Conservation (phyloP, 139 green algal genomes). For the Chlamydomonas urium region DNA sequence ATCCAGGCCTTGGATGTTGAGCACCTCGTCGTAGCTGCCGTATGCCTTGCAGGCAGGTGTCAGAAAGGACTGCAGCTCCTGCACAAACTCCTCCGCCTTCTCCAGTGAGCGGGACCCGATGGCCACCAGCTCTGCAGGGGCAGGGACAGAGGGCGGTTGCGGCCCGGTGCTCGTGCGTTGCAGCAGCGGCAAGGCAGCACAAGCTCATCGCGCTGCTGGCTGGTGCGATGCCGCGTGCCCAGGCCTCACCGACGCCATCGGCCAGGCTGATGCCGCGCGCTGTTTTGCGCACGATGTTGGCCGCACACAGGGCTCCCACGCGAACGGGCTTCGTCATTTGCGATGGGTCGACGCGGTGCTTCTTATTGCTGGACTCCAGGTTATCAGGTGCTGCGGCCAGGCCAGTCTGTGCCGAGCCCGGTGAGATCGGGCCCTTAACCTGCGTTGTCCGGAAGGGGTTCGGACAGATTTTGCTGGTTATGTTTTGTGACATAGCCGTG, state of each 20-base stretch:
- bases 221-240: neutral
- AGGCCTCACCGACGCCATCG: neutral
- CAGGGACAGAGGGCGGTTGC: neutral
- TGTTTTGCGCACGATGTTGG: slow-evolving; percentile 17
- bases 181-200: neutral
- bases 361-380: too few species aligned
- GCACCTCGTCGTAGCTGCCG: slow-evolving; percentile 16
- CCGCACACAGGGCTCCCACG: slow-evolving; percentile 6
- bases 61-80: neutral
- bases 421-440: too few species aligned
- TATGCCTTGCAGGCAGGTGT: neutral
- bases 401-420: too few species aligned
- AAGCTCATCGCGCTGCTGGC: neutral
- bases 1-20: neutral
- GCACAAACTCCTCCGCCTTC: slow-evolving; percentile 14
- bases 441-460: too few species aligned
- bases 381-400: too few species aligned
- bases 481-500: too few species aligned
- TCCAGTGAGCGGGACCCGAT: slow-evolving; percentile 1
- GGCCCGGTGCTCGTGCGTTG: neutral
- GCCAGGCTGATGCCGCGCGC: neutral
- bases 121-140: slow-evolving; percentile 7
- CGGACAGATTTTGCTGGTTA: too few species aligned
- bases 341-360: too few species aligned
- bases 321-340: neutral